These are phyloP conservation scores for Castanea mollissima DNA, from an alignment of 306 rosid genomes.

Conservation along the genomic window DNA sequence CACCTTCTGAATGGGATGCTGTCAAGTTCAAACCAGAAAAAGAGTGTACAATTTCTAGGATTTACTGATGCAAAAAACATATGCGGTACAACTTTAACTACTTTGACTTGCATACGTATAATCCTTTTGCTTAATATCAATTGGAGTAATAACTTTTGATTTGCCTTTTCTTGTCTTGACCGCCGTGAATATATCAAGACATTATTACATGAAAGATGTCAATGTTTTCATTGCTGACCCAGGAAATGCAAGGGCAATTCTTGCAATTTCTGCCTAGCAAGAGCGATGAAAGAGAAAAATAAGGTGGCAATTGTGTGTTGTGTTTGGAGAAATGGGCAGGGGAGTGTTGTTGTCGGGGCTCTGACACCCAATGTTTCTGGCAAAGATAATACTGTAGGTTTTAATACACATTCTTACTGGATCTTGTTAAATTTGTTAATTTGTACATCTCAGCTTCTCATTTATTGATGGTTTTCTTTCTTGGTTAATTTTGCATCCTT, in stretches of 20 bases:
- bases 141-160: conserved; percentile 6
- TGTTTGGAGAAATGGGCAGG: conserved; percentile 86
- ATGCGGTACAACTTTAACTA: conserved; percentile 44
- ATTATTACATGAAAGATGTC: conserved; percentile 86
- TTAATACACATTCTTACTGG: conserved; percentile 5
- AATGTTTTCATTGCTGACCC: conserved; percentile 70
- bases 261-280: conserved; percentile 82
- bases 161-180: conserved; percentile 23
- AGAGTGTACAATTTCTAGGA: conserved; percentile 84
- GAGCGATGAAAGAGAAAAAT: conserved; percentile 85
- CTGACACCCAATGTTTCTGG: conserved; percentile 75
- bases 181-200: conserved; percentile 39
- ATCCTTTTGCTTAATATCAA: background rate
- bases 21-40: conserved; percentile 85
- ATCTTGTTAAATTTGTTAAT: conserved; percentile 5
- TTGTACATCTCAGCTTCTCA: background rate
- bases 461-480: conserved; percentile 18
- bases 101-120: conserved; percentile 12
- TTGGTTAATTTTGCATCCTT: conserved; percentile 17
- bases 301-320: conserved; percentile 88
- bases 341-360: conserved; percentile 62
- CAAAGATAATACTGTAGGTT: conserved; percentile 59
- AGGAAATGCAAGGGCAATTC: conserved; percentile 54
- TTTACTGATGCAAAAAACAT: conserved; percentile 72
- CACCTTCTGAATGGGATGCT: conserved; percentile 80